phyloP scores from a whole-genome alignment of 352 stramenopile species.

The Phytopythium montanum region DNA sequence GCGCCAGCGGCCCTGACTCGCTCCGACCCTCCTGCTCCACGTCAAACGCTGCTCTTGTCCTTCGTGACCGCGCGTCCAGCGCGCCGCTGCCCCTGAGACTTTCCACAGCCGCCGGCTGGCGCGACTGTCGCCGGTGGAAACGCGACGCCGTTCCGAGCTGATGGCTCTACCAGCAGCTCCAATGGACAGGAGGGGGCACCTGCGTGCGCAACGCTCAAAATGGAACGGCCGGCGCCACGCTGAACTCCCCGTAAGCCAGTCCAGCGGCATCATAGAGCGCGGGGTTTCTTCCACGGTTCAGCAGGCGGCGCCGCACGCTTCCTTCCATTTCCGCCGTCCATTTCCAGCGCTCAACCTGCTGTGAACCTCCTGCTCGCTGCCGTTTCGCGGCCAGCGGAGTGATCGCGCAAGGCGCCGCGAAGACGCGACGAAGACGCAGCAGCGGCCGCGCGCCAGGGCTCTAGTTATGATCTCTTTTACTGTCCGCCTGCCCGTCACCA shows the following conservation, averaged over 20 bases:
- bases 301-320: neutral
- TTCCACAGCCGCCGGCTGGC: neutral
- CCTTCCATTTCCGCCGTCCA: neutral
- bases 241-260: neutral
- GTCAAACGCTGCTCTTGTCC: no score
- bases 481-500: no score
- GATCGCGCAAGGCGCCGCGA: constrained; percentile 25
- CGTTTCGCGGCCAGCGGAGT: constrained; percentile 5
- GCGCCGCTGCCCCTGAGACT: neutral
- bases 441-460: no score
- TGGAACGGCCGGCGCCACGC: neutral
- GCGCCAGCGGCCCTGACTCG: neutral
- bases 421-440: constrained; percentile 17
- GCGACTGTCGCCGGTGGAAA: neutral
- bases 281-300: constrained; percentile 3
- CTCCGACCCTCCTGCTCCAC: neutral
- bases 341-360: neutral
- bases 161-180: neutral
- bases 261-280: neutral
- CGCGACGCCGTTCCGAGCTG: no score
- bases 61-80: neutral
- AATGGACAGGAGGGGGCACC: neutral
- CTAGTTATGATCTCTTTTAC: no score
- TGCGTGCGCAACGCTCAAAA: neutral
- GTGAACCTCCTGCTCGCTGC: neutral